Percentiles rank a stretch among this genome's conserved stretches.
phyloP scores from a whole-genome alignment of 2,329 filamentous ascomycete genomes.

The Shiraia bambusicola region DNA sequence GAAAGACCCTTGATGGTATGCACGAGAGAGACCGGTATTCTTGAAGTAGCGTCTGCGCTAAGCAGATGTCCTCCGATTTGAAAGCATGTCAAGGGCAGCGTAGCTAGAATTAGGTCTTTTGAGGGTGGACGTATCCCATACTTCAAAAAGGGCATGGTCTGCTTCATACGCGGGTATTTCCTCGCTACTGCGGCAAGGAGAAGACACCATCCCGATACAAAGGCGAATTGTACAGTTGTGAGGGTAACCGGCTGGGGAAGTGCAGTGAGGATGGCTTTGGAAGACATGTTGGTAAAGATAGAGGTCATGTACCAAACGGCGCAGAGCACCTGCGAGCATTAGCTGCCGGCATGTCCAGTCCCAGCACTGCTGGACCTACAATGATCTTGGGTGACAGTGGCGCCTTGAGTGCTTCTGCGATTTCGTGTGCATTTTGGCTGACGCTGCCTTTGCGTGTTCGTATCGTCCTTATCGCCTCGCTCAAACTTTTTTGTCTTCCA shows the following conservation, averaged over 20 bases:
- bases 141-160: conserved; percentile 73
- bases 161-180: conserved; percentile 69
- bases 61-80: conserved; percentile 92
- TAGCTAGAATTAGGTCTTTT: conserved; percentile 78
- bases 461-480: conserved; percentile 83
- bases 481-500: conserved; percentile 79
- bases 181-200: conserved; percentile 74
- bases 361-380: conserved; percentile 55
- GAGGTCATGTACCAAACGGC: conserved; percentile 93
- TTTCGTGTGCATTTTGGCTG: conserved; percentile 88
- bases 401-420: conserved; percentile 86
- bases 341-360: conserved; percentile 32
- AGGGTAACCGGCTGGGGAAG: conserved; percentile 89
- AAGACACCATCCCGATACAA: conserved; percentile 86
- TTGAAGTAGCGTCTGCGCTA: conserved; percentile 88
- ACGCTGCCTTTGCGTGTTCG: conserved; percentile 79
- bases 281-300: conserved; percentile 94
- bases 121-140: conserved; percentile 81
- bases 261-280: conserved; percentile 92
- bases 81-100: conserved; percentile 87
- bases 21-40: conserved; percentile 93
- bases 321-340: conserved; percentile 68
- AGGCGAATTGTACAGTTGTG: conserved; percentile 89
- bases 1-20: conserved; percentile 98
- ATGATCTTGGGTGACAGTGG: conserved; percentile 86